These are phyloP conservation scores for Thuja plicata DNA, from an alignment of 83 land plant genomes.

Conservation along the genomic window DNA sequence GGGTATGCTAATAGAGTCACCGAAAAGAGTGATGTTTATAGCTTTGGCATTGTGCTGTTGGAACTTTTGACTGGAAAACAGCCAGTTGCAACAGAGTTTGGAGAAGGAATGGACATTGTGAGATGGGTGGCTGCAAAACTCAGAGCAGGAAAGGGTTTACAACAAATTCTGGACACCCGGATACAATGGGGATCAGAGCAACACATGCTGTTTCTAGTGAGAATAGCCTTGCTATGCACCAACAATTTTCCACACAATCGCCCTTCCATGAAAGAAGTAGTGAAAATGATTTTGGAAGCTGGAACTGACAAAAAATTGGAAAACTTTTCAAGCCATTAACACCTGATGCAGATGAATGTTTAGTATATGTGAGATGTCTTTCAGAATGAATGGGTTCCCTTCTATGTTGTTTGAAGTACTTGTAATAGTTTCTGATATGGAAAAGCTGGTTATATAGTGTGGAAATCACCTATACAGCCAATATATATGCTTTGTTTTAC, in stretches of 20 bases:
- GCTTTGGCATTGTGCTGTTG: slow-evolving; percentile 35
- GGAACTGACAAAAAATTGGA: neutral
- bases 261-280: slow-evolving; percentile 9
- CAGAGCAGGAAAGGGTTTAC: slow-evolving; percentile 8
- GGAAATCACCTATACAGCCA: neutral
- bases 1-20: slow-evolving; percentile 21
- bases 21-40: slow-evolving; percentile 32
- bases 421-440: neutral
- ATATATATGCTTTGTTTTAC: neutral
- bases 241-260: slow-evolving; percentile 3
- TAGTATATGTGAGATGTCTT: neutral
- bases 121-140: slow-evolving; percentile 19
- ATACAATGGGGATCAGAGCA: neutral
- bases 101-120: slow-evolving; percentile 24
- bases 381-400: neutral
- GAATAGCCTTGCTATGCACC: slow-evolving; percentile 6
- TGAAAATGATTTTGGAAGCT: neutral
- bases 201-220: slow-evolving; percentile 7
- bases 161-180: neutral
- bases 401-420: neutral
- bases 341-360: neutral
- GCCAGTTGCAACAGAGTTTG: slow-evolving; percentile 18
- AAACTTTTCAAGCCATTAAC: neutral
- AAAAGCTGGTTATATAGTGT: neutral
- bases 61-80: slow-evolving; percentile 33